A percentile compares a stretch with the other conserved stretches of the same genome.
Conservation (phyloP, 495 filamentous ascomycete genomes). For the Xylaria scruposa region DNA sequence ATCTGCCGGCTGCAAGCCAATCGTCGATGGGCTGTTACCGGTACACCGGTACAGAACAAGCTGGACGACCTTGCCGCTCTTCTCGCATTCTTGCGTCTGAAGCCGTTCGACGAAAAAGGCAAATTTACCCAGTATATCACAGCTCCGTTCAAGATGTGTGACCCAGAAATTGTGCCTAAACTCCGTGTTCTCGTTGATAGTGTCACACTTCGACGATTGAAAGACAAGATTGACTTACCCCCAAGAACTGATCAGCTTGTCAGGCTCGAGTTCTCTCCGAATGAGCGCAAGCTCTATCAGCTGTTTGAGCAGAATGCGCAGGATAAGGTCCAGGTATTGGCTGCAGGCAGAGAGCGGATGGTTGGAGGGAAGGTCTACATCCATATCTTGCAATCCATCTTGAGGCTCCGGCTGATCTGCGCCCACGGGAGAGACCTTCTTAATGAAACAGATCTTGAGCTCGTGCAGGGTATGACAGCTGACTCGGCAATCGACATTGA, state of each 20-base stretch:
- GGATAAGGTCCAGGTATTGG: constrained; percentile 59
- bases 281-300: constrained; percentile 62
- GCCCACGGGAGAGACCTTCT: constrained; percentile 91
- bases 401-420: constrained; percentile 87
- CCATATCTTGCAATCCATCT: constrained; percentile 87
- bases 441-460: constrained; percentile 77
- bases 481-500: constrained; percentile 87
- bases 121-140: constrained; percentile 81
- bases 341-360: constrained; percentile 59
- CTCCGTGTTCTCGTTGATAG: constrained; percentile 91
- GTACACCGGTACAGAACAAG: constrained; percentile 89
- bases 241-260: constrained; percentile 74
- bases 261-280: constrained; percentile 60
- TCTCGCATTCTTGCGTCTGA: constrained; percentile 86
- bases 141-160: constrained; percentile 78
- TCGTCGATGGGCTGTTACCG: constrained; percentile 94
- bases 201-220: constrained; percentile 88
- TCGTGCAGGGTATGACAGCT: constrained; percentile 76
- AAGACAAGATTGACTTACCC: constrained; percentile 87
- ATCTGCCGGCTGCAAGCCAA: constrained; percentile 82
- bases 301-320: constrained; percentile 61
- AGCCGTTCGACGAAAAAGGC: constrained; percentile 81
- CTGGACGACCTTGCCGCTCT: constrained; percentile 89
- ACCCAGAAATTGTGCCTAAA: constrained; percentile 81
- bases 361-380: constrained; percentile 85